Evolutionary conservation across 1,284 basidiomycete species (phyloP).

Genomic region (Papiliotrema terrestris): DNA sequence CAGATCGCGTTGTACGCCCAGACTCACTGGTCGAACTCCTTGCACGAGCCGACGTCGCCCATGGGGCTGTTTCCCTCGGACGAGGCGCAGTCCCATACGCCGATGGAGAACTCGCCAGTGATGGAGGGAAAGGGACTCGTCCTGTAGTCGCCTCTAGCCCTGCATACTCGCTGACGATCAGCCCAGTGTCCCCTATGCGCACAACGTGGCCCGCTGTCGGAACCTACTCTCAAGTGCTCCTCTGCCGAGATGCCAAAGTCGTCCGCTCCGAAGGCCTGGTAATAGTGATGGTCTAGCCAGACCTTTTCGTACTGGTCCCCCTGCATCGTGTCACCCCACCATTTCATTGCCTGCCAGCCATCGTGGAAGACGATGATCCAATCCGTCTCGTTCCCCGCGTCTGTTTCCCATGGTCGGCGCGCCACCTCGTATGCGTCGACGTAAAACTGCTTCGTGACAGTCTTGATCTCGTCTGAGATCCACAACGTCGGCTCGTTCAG

Average conservation of each 20-base stretch:
- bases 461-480: conserved; percentile 56
- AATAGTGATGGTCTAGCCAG: conserved; percentile 53
- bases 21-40: neutral
- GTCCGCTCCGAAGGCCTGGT: neutral
- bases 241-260: neutral
- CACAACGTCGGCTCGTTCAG: conserved; percentile 74
- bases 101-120: conserved; percentile 3
- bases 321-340: conserved; percentile 69
- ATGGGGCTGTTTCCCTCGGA: neutral
- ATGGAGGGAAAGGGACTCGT: neutral
- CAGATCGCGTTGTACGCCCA: neutral
- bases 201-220: neutral
- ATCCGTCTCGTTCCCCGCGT: conserved; percentile 28
- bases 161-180: neutral
- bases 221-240: conserved; percentile 2
- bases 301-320: conserved; percentile 58
- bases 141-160: neutral
- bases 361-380: conserved; percentile 69
- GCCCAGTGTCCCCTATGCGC: neutral
- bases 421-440: conserved; percentile 58
- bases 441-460: conserved; percentile 66
- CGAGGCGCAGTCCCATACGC: neutral
- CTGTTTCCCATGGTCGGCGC: conserved; percentile 64
- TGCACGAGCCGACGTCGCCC: conserved; percentile 1
- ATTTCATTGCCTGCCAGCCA: conserved; percentile 73